These are phyloP conservation scores for Paratinospora sagittata DNA, from an alignment of 164 flowering plant species.

Conservation along the genomic window DNA sequence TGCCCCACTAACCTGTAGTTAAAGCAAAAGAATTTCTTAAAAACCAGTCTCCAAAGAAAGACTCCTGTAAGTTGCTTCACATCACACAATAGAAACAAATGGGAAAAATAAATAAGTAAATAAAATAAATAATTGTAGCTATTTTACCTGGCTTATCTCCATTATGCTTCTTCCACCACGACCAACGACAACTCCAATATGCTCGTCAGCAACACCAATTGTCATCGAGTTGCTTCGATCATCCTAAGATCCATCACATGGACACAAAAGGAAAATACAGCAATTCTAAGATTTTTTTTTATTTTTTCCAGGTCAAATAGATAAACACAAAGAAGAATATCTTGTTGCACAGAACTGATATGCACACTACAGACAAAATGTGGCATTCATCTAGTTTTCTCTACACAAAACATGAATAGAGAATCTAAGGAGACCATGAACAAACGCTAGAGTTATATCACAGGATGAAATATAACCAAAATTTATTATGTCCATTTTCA, in stretches of 20 bases:
- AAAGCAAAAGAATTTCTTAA: not conserved
- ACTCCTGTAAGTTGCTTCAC: not conserved
- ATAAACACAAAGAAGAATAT: too few relatives aligned
- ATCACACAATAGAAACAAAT: not conserved
- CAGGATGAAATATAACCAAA: too few relatives aligned
- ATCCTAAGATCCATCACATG: constrained; percentile 40
- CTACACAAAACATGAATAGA: too few relatives aligned
- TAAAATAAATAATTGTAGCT: not conserved
- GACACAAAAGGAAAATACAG: not conserved
- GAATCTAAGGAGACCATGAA: too few relatives aligned
- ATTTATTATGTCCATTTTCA: too few relatives aligned
- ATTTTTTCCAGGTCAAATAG: too few relatives aligned
- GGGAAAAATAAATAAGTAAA: not conserved
- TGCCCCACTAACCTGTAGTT: constrained; percentile 82
- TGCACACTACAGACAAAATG: too few relatives aligned
- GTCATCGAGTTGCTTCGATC: constrained; percentile 63
- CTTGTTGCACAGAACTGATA: too few relatives aligned
- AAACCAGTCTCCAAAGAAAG: not conserved
- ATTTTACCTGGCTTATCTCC: constrained; percentile 81
- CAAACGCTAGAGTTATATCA: too few relatives aligned
- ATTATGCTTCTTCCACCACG: constrained; percentile 86
- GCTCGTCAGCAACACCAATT: constrained; percentile 87
- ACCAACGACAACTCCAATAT: constrained; percentile 88
- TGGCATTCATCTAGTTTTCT: too few relatives aligned
- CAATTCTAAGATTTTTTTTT: too few relatives aligned